A percentile compares a stretch with the other conserved stretches of the same genome.
phyloP scores from a whole-genome alignment of 108 stramenopile genomes.

The Cylindrotheca closterium region DNA sequence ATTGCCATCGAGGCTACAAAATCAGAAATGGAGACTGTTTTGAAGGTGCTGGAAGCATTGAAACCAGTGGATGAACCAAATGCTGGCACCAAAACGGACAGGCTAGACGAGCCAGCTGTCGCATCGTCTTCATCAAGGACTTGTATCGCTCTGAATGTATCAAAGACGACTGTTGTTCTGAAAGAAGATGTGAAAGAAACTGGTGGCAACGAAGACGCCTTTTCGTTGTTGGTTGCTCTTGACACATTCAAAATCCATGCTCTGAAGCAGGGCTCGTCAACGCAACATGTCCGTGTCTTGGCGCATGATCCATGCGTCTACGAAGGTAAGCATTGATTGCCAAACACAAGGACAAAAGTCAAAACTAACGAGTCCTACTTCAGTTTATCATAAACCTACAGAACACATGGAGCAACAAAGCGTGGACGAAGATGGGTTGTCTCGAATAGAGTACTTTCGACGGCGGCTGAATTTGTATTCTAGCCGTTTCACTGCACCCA shows the following conservation, averaged over 20 bases:
- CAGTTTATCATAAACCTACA: no score
- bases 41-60: conserved; percentile 18
- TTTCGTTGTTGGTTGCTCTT: conserved; percentile 21
- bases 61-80: not conserved
- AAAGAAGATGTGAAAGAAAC: conserved; percentile 1
- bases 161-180: conserved; percentile 15
- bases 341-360: no score
- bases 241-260: conserved; percentile 16
- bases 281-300: conserved; percentile 25
- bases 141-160: conserved; percentile 15
- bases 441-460: conserved; percentile 16
- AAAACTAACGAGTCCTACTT: no score
- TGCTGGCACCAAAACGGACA: no score
- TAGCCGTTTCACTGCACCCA: conserved; percentile 20
- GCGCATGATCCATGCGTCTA: conserved; percentile 42
- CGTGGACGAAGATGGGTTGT: not conserved
- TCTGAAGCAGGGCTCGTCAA: conserved; percentile 1
- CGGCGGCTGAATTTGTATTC: conserved; percentile 4
- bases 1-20: conserved; percentile 54
- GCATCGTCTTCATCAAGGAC: no score
- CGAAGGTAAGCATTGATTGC: no score
- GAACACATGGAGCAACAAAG: not conserved
- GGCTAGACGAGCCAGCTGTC: no score
- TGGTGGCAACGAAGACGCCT: not conserved
- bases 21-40: conserved; percentile 37